Conservation (phyloP, 805 yeast species). For the Saccharomycopsis fibuligera region DNA sequence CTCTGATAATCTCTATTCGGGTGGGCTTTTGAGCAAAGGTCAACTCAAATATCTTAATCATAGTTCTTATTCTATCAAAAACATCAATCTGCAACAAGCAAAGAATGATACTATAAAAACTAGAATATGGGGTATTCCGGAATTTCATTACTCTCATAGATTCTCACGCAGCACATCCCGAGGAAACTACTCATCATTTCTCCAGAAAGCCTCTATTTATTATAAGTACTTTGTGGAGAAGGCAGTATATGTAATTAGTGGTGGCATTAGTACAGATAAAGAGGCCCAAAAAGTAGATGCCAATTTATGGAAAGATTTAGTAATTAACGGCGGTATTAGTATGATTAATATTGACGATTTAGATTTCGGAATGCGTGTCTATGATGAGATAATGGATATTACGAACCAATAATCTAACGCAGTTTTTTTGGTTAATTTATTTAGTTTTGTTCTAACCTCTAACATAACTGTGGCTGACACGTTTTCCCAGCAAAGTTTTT, state of each 20-base stretch:
- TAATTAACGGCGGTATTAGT: conserved; percentile 14
- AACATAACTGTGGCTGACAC: neutral
- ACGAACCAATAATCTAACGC: no score
- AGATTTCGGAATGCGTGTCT: conserved; percentile 14
- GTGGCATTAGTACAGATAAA: neutral
- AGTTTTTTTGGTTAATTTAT: no score
- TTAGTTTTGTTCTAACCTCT: neutral
- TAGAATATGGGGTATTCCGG: conserved; percentile 20
- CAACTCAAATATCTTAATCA: neutral
- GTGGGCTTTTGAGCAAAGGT: neutral
- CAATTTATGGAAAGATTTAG: conserved; percentile 15
- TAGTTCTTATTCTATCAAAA: no score
- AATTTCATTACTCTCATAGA: neutral
- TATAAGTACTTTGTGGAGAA: no score
- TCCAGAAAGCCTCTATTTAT: neutral
- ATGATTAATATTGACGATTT: conserved; percentile 19
- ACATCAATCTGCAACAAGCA: no score
- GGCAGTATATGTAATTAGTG: no score
- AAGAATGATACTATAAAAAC: neutral
- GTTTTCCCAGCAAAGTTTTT: no score
- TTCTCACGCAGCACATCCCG: no score
- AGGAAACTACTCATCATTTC: neutral
- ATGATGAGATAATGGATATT: conserved; percentile 3
- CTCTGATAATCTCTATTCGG: neutral
- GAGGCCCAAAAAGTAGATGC: neutral